A percentile compares a stretch with the other conserved stretches of the same genome.
Evolutionary conservation across 495 filamentous ascomycete species (phyloP).

Genomic region (Daldinia vernicosa): DNA sequence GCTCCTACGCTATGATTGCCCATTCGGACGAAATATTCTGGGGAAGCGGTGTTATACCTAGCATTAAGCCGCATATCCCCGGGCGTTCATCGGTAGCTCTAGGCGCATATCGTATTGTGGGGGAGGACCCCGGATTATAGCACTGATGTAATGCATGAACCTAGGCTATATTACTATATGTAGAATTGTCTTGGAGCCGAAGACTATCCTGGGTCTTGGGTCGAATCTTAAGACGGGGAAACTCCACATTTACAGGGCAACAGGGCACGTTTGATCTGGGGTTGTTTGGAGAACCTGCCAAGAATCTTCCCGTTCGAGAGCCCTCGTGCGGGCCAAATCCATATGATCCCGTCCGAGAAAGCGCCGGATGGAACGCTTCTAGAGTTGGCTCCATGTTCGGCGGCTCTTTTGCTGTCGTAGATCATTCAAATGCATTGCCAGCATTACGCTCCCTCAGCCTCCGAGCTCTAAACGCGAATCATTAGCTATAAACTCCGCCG

Average conservation of each 20-base stretch:
- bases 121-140: slow-evolving; percentile 31
- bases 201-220: slow-evolving; percentile 10
- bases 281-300: slow-evolving; percentile 16
- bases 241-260: slow-evolving; percentile 28
- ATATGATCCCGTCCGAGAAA: slow-evolving; percentile 30
- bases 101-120: neutral
- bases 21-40: slow-evolving; percentile 10
- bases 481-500: slow-evolving; percentile 23
- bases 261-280: slow-evolving; percentile 23
- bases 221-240: slow-evolving; percentile 18
- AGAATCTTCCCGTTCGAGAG: slow-evolving; percentile 13
- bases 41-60: slow-evolving; percentile 12
- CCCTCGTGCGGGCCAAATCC: slow-evolving; percentile 5
- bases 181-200: neutral
- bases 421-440: neutral
- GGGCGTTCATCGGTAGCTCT: slow-evolving; percentile 39
- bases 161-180: slow-evolving; percentile 15
- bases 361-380: slow-evolving; percentile 34
- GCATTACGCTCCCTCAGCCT: slow-evolving; percentile 3
- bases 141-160: slow-evolving; percentile 25
- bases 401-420: slow-evolving; percentile 4
- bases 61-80: slow-evolving; percentile 31
- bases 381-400: neutral
- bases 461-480: slow-evolving; percentile 20
- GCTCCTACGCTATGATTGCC: slow-evolving; percentile 20